Conservation (phyloP, 148 eudicot genomes). For the Chenopodium suecicum region DNA sequence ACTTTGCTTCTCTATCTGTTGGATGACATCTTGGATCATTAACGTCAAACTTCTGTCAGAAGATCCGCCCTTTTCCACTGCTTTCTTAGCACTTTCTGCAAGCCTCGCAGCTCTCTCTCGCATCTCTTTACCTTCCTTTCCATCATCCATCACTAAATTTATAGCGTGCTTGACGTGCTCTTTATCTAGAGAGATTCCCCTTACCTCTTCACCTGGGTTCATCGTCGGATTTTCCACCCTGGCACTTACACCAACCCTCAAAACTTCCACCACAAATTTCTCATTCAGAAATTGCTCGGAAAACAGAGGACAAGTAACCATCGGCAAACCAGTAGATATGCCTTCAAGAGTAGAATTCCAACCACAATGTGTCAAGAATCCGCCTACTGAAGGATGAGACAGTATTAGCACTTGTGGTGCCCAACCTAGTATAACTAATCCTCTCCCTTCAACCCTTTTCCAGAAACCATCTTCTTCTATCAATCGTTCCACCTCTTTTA, state of each 20-base stretch:
- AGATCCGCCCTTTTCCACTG: constrained; percentile 31
- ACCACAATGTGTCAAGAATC: constrained; percentile 56
- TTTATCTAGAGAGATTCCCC: constrained; percentile 13
- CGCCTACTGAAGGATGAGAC: constrained; percentile 40
- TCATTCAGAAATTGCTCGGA: constrained; percentile 48
- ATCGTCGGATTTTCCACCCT: constrained; percentile 16
- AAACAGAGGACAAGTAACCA: constrained; percentile 51
- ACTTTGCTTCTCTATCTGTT: neutral
- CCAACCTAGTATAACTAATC: constrained; percentile 48
- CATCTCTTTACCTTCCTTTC: constrained; percentile 29
- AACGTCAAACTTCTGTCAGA: constrained; percentile 15
- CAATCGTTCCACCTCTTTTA: constrained; percentile 36
- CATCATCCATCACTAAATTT: constrained; percentile 30
- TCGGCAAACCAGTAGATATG: constrained; percentile 41
- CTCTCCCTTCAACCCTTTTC: constrained; percentile 35
- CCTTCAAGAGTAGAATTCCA: constrained; percentile 62
- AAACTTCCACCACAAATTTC: constrained; percentile 33
- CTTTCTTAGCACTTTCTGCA: constrained; percentile 25
- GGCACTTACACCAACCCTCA: constrained; percentile 30
- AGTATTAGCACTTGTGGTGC: constrained; percentile 53
- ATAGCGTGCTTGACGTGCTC: constrained; percentile 28
- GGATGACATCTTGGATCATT: constrained; percentile 20
- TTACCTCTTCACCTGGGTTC: constrained; percentile 15
- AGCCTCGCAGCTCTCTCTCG: constrained; percentile 22
- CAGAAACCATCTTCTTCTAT: constrained; percentile 35